Evolutionary conservation across 257 asterid genomes (phyloP).

Genomic region (Penstemon newberryi): DNA sequence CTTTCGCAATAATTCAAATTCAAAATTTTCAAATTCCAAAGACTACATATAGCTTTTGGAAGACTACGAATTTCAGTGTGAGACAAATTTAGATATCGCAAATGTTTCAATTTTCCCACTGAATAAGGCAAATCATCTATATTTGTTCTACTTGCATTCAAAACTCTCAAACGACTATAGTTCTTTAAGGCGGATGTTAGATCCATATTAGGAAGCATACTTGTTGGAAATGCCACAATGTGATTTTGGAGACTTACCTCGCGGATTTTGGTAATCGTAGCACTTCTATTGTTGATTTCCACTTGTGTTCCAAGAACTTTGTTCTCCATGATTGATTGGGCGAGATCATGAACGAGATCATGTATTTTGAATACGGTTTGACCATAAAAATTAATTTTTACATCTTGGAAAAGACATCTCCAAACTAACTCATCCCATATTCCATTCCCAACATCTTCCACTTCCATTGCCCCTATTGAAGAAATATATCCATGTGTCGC

Average conservation of each 20-base stretch:
- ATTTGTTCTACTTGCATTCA: constrained; percentile 14
- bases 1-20: constrained; percentile 2
- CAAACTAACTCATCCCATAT: constrained; percentile 25
- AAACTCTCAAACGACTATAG: constrained; percentile 14
- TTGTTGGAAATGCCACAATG: not conserved
- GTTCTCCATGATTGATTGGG: constrained; percentile 13
- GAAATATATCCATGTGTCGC: constrained; percentile 25
- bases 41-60: constrained; percentile 21
- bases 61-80: not conserved
- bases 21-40: constrained; percentile 30
- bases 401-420: constrained; percentile 29
- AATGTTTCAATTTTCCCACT: constrained; percentile 15
- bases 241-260: not conserved
- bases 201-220: not conserved
- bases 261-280: constrained; percentile 14
- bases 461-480: constrained; percentile 15
- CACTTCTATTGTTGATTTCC: not conserved
- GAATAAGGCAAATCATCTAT: constrained; percentile 7
- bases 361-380: constrained; percentile 21
- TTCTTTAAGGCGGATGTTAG: not conserved
- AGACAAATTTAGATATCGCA: constrained; percentile 26
- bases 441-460: constrained; percentile 25
- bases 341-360: constrained; percentile 35
- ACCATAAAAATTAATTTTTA: not conserved
- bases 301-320: not conserved